These are phyloP conservation scores for Pugionium dolabratum DNA, from an alignment of 345 rosid genomes.

Conservation along the genomic window DNA sequence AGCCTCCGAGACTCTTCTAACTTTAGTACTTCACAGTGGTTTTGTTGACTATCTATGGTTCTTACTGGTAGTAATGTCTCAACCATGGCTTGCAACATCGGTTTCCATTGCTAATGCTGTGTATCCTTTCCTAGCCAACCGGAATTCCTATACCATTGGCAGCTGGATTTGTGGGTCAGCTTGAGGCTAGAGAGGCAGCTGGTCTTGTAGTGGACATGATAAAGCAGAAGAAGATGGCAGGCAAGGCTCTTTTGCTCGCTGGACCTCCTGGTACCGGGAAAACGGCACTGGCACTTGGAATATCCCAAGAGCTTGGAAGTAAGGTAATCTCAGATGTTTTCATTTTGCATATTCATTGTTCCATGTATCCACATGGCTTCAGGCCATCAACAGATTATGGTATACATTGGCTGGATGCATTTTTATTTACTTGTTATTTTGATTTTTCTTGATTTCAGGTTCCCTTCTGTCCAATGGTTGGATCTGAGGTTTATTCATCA, in stretches of 20 bases:
- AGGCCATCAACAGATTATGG: neutral
- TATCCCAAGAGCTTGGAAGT: constrained; percentile 95
- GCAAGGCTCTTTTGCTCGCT: constrained; percentile 87
- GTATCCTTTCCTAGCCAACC: constrained; percentile 49
- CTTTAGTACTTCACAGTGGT: no score
- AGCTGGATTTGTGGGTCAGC: constrained; percentile 95
- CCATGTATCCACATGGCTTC: neutral
- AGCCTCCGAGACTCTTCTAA: neutral
- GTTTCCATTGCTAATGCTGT: neutral
- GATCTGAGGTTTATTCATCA: constrained; percentile 97
- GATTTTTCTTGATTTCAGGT: constrained; percentile 52
- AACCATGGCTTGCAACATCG: neutral
- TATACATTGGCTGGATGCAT: neutral
- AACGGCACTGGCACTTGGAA: constrained; percentile 95
- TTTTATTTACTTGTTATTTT: neutral
- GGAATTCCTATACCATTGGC: constrained; percentile 81
- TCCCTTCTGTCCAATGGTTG: constrained; percentile 99
- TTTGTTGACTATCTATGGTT: no score
- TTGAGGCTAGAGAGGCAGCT: constrained; percentile 92
- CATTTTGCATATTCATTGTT: constrained; percentile 3
- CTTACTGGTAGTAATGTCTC: neutral
- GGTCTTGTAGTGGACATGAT: constrained; percentile 99
- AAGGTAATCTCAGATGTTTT: constrained; percentile 50
- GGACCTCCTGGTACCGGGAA: constrained; percentile 99
- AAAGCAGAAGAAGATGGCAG: constrained; percentile 95